A percentile compares a stretch with the other conserved stretches of the same genome.
These are phyloP conservation scores for Medicago truncatula DNA, from an alignment of 306 rosid species.

Conservation along the genomic window DNA sequence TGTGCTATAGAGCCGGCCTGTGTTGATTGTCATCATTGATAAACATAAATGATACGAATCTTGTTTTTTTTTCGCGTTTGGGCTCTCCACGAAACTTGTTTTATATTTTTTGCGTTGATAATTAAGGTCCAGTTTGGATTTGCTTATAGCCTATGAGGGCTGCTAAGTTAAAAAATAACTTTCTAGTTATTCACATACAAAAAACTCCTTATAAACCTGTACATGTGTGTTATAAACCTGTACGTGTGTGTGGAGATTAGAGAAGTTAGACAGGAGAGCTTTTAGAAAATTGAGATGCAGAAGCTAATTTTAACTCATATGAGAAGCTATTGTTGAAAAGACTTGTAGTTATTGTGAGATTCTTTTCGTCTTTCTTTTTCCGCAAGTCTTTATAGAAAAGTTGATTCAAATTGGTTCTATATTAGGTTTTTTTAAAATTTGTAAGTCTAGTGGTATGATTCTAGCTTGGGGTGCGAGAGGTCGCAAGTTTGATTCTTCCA, in stretches of 20 bases:
- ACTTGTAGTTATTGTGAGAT: neutral
- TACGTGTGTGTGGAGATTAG: neutral
- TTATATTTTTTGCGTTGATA: conserved; percentile 21
- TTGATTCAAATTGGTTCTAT: neutral
- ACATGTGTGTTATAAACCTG: neutral
- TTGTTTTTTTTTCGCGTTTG: too few relatives aligned
- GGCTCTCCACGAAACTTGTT: conserved; percentile 30
- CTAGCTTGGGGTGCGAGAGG: too few relatives aligned
- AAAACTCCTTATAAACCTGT: neutral
- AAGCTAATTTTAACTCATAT: neutral
- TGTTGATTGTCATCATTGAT: too few relatives aligned
- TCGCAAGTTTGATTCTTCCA: too few relatives aligned
- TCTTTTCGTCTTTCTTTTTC: neutral
- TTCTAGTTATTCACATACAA: neutral
- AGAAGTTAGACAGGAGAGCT: neutral
- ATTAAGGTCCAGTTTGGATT: conserved; percentile 22
- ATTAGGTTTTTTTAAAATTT: too few relatives aligned
- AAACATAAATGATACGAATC: too few relatives aligned
- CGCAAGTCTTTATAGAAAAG: neutral
- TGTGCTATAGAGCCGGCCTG: too few relatives aligned
- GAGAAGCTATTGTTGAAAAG: conserved; percentile 4
- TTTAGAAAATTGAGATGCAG: neutral
- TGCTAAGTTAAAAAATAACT: neutral
- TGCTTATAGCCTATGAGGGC: neutral
- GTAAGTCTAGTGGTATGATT: too few relatives aligned